A percentile compares a stretch with the other conserved stretches of the same genome.
phyloP scores from a whole-genome alignment of 2,329 filamentous ascomycete species.

The Cladosporium sp. region DNA sequence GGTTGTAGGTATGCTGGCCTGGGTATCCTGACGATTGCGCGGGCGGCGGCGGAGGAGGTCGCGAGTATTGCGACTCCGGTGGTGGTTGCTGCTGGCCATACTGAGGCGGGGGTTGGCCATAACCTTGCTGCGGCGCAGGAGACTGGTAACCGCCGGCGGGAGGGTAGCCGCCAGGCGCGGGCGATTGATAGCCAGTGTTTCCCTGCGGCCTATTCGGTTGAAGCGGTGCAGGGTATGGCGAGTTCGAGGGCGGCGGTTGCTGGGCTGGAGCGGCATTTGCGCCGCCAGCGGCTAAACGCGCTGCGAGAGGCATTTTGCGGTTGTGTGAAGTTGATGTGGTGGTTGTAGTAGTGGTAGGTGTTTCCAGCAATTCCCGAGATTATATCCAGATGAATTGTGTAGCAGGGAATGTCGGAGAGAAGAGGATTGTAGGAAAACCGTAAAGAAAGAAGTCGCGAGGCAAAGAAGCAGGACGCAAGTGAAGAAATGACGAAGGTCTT shows the following conservation, averaged over 20 bases:
- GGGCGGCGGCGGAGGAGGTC: constrained; percentile 23
- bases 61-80: constrained; percentile 26
- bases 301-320: constrained; percentile 27
- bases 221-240: constrained; percentile 41
- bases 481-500: constrained; percentile 17
- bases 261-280: constrained; percentile 31
- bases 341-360: not conserved
- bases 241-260: constrained; percentile 26
- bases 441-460: constrained; percentile 9
- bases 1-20: constrained; percentile 16
- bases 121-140: constrained; percentile 16
- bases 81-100: constrained; percentile 19
- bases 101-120: constrained; percentile 11
- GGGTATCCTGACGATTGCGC: constrained; percentile 14
- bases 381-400: constrained; percentile 6
- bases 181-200: constrained; percentile 28
- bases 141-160: constrained; percentile 16
- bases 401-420: too few species aligned
- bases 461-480: not conserved
- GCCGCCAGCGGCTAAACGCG: constrained; percentile 26
- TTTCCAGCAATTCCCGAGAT: constrained; percentile 5
- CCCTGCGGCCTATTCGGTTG: constrained; percentile 15
- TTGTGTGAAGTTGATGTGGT: not conserved
- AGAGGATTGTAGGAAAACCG: not conserved
- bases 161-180: constrained; percentile 23